These are phyloP conservation scores for Trametes villosa DNA, from an alignment of 768 basidiomycete species.

Conservation along the genomic window DNA sequence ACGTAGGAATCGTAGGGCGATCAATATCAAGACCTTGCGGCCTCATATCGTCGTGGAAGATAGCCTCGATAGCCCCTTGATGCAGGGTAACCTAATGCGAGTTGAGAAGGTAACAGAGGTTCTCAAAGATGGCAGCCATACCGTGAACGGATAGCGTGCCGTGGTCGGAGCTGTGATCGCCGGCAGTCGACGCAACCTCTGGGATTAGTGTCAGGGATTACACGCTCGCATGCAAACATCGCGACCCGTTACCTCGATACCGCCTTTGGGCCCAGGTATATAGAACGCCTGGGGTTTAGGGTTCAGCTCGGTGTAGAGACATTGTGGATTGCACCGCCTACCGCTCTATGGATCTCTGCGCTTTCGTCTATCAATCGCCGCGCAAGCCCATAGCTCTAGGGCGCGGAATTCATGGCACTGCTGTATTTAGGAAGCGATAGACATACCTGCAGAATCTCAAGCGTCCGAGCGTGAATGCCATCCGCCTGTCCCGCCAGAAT, in stretches of 20 bases:
- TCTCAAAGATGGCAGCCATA: slow-evolving; percentile 22
- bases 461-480: slow-evolving; percentile 37
- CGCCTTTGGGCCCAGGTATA: slow-evolving; percentile 63
- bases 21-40: slow-evolving; percentile 50
- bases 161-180: slow-evolving; percentile 60
- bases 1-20: slow-evolving; percentile 38
- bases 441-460: slow-evolving; percentile 34
- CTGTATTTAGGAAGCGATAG: neutral
- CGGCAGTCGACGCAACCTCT: slow-evolving; percentile 67
- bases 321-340: neutral
- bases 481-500: slow-evolving; percentile 36
- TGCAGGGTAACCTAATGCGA: slow-evolving; percentile 55
- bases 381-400: slow-evolving; percentile 35
- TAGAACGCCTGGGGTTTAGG: slow-evolving; percentile 64
- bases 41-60: slow-evolving; percentile 62
- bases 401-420: neutral
- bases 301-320: neutral
- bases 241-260: slow-evolving; percentile 55
- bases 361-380: slow-evolving; percentile 31
- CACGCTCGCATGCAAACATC: neutral
- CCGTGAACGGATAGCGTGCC: slow-evolving; percentile 80
- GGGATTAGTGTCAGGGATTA: neutral
- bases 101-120: neutral
- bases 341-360: slow-evolving; percentile 34
- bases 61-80: slow-evolving; percentile 65